Conservation (phyloP, 169 alveolate species). For the Plasmodium fragile region DNA sequence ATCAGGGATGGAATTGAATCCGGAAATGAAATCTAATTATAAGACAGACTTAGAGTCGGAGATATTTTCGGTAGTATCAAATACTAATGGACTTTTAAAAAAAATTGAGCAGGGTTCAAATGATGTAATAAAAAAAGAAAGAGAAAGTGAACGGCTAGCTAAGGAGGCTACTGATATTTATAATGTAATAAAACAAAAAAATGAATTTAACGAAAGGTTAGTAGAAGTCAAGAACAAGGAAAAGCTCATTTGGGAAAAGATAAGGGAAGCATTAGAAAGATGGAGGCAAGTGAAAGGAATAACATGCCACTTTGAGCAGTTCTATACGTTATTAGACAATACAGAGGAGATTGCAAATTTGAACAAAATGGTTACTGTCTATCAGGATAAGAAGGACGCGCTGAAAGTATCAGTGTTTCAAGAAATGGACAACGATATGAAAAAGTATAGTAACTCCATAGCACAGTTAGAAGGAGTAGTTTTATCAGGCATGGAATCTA, state of each 20-base stretch:
- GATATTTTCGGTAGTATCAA: background rate
- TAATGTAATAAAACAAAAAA: slow-evolving; percentile 1
- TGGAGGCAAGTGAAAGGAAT: background rate
- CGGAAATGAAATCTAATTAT: background rate
- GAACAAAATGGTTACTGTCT: background rate
- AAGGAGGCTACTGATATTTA: background rate
- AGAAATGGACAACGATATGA: slow-evolving; percentile 7
- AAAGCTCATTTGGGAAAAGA: background rate
- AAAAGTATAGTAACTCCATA: background rate
- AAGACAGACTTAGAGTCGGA: background rate
- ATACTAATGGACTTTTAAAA: background rate
- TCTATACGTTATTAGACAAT: background rate
- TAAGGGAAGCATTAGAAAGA: background rate
- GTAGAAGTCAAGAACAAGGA: background rate
- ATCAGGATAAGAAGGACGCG: background rate
- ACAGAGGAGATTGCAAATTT: slow-evolving; percentile 5
- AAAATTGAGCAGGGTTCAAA: background rate
- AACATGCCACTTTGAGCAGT: background rate
- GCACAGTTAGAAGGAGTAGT: background rate
- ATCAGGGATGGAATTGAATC: background rate
- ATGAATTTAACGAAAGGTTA: background rate
- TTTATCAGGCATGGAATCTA: background rate
- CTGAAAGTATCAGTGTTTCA: background rate
- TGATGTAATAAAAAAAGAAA: background rate
- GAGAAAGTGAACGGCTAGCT: slow-evolving; percentile 1